These are phyloP conservation scores for Dipodascus geniculatus DNA, from an alignment of 805 yeast genomes.

Conservation along the genomic window DNA sequence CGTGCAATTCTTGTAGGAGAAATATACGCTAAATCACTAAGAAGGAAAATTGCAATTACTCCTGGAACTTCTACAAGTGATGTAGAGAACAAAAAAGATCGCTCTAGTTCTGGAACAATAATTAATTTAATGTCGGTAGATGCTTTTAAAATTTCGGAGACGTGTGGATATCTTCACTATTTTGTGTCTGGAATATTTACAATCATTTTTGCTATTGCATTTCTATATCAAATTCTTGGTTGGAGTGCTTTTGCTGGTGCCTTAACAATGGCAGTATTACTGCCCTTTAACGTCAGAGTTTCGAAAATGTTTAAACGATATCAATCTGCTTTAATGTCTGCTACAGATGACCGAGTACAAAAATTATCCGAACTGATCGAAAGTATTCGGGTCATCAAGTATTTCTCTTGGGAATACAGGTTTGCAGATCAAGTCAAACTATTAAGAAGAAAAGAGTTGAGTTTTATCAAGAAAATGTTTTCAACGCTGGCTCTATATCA, in stretches of 20 bases:
- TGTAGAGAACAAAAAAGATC: conserved; percentile 13
- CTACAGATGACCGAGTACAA: conserved; percentile 86
- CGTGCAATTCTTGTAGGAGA: conserved; percentile 84
- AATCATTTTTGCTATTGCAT: conserved; percentile 52
- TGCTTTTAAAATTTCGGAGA: conserved; percentile 90
- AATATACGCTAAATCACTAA: conserved; percentile 83
- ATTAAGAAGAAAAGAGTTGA: conserved; percentile 66
- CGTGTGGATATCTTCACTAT: conserved; percentile 82
- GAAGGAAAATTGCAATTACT: conserved; percentile 51
- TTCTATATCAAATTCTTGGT: conserved; percentile 65
- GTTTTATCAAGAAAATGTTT: conserved; percentile 44
- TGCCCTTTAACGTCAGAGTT: conserved; percentile 66
- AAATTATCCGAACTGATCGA: conserved; percentile 86
- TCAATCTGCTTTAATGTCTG: conserved; percentile 60
- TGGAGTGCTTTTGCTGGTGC: conserved; percentile 86
- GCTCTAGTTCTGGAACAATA: conserved; percentile 71
- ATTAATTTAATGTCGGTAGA: conserved; percentile 91
- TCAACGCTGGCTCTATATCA: conserved; percentile 55
- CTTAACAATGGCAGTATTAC: conserved; percentile 41
- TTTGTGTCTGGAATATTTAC: conserved; percentile 63
- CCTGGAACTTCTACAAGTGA: conserved; percentile 13
- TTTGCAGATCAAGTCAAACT: conserved; percentile 60
- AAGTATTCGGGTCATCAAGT: conserved; percentile 85
- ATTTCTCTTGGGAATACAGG: conserved; percentile 90
- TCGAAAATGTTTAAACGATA: conserved; percentile 48